Conservation (phyloP, 495 filamentous ascomycete genomes). For the Aspergillus asperescens region DNA sequence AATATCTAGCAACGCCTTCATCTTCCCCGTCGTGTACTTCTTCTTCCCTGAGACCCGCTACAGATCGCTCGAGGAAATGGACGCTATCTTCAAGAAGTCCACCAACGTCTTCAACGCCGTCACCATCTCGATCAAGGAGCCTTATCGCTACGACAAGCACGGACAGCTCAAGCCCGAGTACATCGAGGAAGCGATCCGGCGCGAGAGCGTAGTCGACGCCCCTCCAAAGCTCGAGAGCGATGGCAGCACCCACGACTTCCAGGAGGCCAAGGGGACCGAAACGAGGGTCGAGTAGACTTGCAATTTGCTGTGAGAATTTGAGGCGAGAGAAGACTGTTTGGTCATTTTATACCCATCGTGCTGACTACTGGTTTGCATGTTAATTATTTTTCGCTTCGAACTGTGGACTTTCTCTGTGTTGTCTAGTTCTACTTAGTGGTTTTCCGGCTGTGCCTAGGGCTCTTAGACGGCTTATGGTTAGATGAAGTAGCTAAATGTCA, state of each 20-base stretch:
- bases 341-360: not conserved
- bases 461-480: too few species aligned
- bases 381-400: too few species aligned
- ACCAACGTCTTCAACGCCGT: conserved; percentile 54
- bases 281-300: not conserved
- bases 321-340: not conserved
- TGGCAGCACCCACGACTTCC: conserved; percentile 11
- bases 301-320: too few species aligned
- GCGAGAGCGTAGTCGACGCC: conserved; percentile 24
- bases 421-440: too few species aligned
- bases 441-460: too few species aligned
- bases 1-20: conserved; percentile 54
- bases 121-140: conserved; percentile 51
- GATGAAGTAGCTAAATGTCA: too few species aligned
- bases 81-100: conserved; percentile 49
- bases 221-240: conserved; percentile 29
- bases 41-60: conserved; percentile 75
- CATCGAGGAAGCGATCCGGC: conserved; percentile 32
- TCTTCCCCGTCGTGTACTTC: conserved; percentile 65
- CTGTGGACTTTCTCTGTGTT: too few species aligned
- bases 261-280: not conserved
- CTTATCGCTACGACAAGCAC: conserved; percentile 63
- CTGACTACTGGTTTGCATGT: not conserved
- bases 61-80: conserved; percentile 71
- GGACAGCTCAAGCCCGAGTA: conserved; percentile 53